Evolutionary conservation across 345 rosid genomes (phyloP).

Genomic region (Noccaea bulbosa): DNA sequence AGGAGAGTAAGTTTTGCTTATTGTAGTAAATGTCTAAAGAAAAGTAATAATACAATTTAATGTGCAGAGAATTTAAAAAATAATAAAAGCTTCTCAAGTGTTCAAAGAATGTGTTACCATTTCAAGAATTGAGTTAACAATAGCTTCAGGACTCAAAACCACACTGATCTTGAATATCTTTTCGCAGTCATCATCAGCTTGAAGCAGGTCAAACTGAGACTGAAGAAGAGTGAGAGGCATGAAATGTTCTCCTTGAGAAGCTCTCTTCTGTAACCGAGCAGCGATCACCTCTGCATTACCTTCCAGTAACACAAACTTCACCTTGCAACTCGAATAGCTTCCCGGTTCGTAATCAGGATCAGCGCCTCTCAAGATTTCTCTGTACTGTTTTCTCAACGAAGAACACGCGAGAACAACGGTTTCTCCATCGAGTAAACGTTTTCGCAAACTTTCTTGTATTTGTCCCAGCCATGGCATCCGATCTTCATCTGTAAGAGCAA

Average conservation of each 20-base stretch:
- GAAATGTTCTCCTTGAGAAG: constrained; percentile 71
- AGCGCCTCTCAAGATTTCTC: constrained; percentile 76
- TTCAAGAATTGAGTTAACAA: constrained; percentile 43
- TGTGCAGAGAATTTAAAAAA: background rate
- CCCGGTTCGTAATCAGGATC: constrained; percentile 55
- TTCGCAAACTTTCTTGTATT: constrained; percentile 53
- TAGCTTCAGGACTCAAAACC: constrained; percentile 52
- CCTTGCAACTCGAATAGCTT: constrained; percentile 46
- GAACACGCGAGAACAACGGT: constrained; percentile 73
- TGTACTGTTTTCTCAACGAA: constrained; percentile 63
- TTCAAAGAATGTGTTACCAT: constrained; percentile 15
- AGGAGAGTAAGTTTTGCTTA: background rate
- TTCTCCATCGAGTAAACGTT: constrained; percentile 44
- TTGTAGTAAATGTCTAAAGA: constrained; percentile 18
- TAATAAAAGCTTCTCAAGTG: background rate
- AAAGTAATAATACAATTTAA: constrained; percentile 17
- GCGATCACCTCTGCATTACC: constrained; percentile 58
- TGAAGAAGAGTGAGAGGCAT: constrained; percentile 79
- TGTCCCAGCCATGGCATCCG: constrained; percentile 81
- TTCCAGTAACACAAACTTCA: constrained; percentile 68
- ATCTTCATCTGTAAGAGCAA: constrained; percentile 75
- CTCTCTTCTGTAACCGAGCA: constrained; percentile 60
- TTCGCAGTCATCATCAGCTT: constrained; percentile 61
- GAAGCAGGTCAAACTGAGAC: constrained; percentile 78
- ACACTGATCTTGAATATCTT: constrained; percentile 62